phyloP scores from a whole-genome alignment of 2,329 filamentous ascomycete genomes.

The Nemania sp. region DNA sequence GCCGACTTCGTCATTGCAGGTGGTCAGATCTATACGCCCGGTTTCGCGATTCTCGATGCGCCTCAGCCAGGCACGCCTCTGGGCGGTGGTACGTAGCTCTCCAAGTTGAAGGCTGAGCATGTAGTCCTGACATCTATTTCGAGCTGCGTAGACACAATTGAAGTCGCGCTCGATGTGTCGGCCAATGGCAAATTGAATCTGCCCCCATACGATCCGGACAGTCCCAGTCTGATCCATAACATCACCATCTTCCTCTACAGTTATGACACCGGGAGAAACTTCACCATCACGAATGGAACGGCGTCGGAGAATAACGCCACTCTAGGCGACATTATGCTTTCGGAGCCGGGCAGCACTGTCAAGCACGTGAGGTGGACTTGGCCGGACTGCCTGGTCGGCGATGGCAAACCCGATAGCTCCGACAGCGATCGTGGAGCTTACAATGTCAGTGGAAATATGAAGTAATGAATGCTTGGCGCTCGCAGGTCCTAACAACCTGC shows the following conservation, averaged over 20 bases:
- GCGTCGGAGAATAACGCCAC: conserved; percentile 56
- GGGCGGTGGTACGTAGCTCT: conserved; percentile 58
- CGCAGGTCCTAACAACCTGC: not conserved
- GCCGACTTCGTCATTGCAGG: conserved; percentile 61
- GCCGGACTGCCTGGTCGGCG: conserved; percentile 69
- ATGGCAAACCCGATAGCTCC: conserved; percentile 52
- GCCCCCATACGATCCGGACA: conserved; percentile 58
- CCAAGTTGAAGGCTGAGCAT: conserved; percentile 8
- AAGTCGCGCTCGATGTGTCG: conserved; percentile 69
- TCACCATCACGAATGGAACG: conserved; percentile 70
- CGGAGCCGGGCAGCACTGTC: conserved; percentile 69
- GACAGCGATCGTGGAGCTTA: conserved; percentile 64
- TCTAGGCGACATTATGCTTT: conserved; percentile 64
- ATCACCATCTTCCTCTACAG: conserved; percentile 71
- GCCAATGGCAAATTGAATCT: conserved; percentile 67
- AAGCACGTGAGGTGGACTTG: conserved; percentile 76
- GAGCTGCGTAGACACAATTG: conserved; percentile 54
- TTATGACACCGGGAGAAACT: conserved; percentile 65
- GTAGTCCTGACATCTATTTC: conserved; percentile 19
- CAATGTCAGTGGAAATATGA: conserved; percentile 53
- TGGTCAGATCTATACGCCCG: conserved; percentile 72
- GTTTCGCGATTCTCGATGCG: conserved; percentile 68
- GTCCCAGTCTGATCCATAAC: conserved; percentile 62
- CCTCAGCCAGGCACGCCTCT: conserved; percentile 67
- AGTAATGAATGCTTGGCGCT: not conserved